phyloP scores from a whole-genome alignment of 345 rosid genomes.

The Fremontodendron californicum region DNA sequence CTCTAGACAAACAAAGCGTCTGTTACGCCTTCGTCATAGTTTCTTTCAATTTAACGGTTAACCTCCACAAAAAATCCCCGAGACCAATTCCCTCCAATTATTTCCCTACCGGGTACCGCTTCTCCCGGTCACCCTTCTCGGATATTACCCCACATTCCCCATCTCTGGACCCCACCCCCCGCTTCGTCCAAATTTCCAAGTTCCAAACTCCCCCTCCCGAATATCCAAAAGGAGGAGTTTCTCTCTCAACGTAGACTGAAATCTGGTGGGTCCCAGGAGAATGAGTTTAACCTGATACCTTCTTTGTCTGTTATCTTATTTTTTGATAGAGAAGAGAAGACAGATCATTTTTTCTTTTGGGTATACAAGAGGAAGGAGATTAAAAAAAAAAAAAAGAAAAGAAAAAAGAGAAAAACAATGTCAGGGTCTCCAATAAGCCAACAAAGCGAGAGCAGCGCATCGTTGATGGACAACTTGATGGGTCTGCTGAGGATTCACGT shows the following conservation, averaged over 20 bases:
- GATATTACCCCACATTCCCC: not conserved
- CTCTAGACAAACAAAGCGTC: not conserved
- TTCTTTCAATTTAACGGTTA: not conserved
- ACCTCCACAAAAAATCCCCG: not conserved
- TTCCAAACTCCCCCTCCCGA: not conserved
- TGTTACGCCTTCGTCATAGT: not conserved
- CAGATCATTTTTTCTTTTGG: not conserved
- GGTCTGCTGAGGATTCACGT: constrained; percentile 75
- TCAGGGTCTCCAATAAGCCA: not conserved
- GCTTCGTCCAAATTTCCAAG: not conserved
- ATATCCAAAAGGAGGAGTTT: not conserved
- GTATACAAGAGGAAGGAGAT: not conserved
- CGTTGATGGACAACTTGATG: constrained; percentile 61
- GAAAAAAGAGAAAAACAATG: not conserved
- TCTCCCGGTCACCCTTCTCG: not conserved
- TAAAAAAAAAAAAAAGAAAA: too few species aligned
- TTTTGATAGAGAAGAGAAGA: not conserved
- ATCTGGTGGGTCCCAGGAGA: not conserved
- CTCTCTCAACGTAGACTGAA: not conserved
- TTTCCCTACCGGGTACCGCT: not conserved
- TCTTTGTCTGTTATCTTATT: not conserved
- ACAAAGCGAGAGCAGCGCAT: not conserved
- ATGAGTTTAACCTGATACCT: not conserved
- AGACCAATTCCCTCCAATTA: constrained; percentile 6
- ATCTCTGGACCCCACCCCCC: not conserved